A percentile compares a stretch with the other conserved stretches of the same genome.
phyloP scores from a whole-genome alignment of 805 yeast genomes.

The Suhomyces sp. region DNA sequence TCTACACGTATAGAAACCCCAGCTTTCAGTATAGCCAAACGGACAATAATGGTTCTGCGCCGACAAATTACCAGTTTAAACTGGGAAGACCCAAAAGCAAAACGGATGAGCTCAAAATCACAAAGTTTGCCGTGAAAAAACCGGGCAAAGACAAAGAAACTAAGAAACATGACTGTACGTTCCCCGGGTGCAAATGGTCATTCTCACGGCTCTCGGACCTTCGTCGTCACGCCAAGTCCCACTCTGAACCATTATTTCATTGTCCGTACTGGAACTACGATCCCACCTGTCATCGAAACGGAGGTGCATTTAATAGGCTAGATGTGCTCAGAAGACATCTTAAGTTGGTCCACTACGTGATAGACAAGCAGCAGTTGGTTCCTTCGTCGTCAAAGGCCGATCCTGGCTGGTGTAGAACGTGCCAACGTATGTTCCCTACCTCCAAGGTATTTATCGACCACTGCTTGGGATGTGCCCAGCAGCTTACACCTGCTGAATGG shows the following conservation, averaged over 20 bases:
- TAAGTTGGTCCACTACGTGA: slow-evolving; percentile 64
- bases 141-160: slow-evolving; percentile 3
- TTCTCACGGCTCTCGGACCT: slow-evolving; percentile 68
- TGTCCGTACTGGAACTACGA: slow-evolving; percentile 73
- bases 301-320: slow-evolving; percentile 69
- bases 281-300: slow-evolving; percentile 71
- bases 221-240: slow-evolving; percentile 65
- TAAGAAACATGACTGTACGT: slow-evolving; percentile 41
- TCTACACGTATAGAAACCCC: slow-evolving; percentile 4
- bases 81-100: slow-evolving; percentile 12
- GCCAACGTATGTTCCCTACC: slow-evolving; percentile 53
- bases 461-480: slow-evolving; percentile 57
- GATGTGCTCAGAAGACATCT: slow-evolving; percentile 76
- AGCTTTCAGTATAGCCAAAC: slow-evolving; percentile 2
- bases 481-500: slow-evolving; percentile 9
- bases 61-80: neutral
- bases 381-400: slow-evolving; percentile 38
- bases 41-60: neutral
- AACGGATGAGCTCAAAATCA: slow-evolving; percentile 1
- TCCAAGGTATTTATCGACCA: slow-evolving; percentile 62
- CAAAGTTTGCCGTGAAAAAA: slow-evolving; percentile 5
- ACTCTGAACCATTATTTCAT: slow-evolving; percentile 60
- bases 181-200: slow-evolving; percentile 59
- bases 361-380: slow-evolving; percentile 34
- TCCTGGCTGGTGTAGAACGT: slow-evolving; percentile 66